A percentile compares a stretch with the other conserved stretches of the same genome.
Conservation (phyloP, 176 grass and related monocot genomes). For the Areca catechu region DNA sequence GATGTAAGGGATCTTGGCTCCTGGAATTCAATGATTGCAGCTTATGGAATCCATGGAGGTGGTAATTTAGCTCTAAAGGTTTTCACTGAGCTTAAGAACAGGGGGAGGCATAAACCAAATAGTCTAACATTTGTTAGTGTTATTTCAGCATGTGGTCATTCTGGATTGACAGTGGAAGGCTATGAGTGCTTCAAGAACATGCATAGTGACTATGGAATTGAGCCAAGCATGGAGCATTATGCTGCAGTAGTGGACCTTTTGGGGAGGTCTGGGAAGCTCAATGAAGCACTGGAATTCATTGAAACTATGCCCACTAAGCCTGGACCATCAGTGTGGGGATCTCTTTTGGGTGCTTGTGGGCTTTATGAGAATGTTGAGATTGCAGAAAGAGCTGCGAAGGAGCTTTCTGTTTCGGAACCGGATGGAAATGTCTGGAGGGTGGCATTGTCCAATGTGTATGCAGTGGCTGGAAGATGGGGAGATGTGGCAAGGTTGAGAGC, state of each 20-base stretch:
- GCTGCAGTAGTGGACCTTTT: conserved; percentile 58
- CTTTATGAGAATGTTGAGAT: conserved; percentile 50
- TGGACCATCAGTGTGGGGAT: conserved; percentile 47
- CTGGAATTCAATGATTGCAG: conserved; percentile 64
- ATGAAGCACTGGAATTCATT: conserved; percentile 45
- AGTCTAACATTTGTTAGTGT: conserved; percentile 48
- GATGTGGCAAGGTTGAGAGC: conserved; percentile 46
- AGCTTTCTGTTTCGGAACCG: conserved; percentile 43
- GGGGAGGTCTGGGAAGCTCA: conserved; percentile 51
- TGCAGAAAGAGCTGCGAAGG: conserved; percentile 37
- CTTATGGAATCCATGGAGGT: conserved; percentile 53
- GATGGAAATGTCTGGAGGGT: conserved; percentile 61
- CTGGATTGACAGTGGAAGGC: conserved; percentile 55
- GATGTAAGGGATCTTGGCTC: conserved; percentile 49
- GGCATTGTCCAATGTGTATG: conserved; percentile 51
- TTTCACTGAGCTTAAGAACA: conserved; percentile 31
- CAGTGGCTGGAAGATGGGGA: conserved; percentile 35
- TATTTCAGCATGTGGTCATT: conserved; percentile 55
- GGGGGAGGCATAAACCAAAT: conserved; percentile 34
- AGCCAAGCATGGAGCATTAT: conserved; percentile 57
- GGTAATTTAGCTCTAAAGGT: conserved; percentile 36
- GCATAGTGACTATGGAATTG: conserved; percentile 38
- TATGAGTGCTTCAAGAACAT: conserved; percentile 55
- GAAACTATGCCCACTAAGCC: conserved; percentile 45
- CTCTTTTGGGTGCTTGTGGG: conserved; percentile 46